Evolutionary conservation across 352 stramenopile genomes (phyloP).

Genomic region (Pythium biforme): DNA sequence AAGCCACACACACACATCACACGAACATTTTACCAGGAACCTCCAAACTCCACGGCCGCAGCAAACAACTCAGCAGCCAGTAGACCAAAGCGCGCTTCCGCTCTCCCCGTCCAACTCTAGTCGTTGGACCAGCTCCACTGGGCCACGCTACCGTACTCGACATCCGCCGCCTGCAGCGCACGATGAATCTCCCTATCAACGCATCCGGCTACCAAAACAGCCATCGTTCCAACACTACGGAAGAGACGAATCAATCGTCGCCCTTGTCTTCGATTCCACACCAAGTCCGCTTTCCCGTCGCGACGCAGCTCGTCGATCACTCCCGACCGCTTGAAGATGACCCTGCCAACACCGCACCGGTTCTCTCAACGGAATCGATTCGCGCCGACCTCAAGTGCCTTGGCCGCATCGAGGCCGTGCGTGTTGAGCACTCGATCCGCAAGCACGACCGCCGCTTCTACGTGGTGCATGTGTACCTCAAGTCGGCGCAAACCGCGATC

Average conservation of each 20-base stretch:
- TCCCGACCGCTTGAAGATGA: no score
- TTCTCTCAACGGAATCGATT: no score
- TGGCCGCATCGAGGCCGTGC: conserved; percentile 10
- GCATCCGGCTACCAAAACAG: background rate
- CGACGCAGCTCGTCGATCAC: no score
- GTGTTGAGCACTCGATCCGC: conserved; percentile 10
- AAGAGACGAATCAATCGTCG: background rate
- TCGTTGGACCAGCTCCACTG: no score
- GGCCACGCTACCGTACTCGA: background rate
- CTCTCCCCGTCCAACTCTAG: background rate
- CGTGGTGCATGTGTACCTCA: conserved; percentile 9
- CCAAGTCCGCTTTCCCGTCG: background rate
- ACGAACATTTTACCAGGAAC: no score
- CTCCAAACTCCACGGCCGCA: background rate
- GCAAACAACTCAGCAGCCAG: background rate
- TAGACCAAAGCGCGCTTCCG: background rate
- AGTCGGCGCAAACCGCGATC: background rate
- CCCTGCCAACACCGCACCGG: no score
- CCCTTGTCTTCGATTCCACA: no score
- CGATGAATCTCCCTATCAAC: background rate
- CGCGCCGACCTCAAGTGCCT: background rate
- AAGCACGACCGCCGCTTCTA: conserved; percentile 14
- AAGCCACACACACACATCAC: no score
- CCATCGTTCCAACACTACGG: background rate
- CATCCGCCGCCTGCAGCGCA: conserved; percentile 5